Conservation (phyloP, 345 rosid species). For the Hibiscus syriacus region DNA sequence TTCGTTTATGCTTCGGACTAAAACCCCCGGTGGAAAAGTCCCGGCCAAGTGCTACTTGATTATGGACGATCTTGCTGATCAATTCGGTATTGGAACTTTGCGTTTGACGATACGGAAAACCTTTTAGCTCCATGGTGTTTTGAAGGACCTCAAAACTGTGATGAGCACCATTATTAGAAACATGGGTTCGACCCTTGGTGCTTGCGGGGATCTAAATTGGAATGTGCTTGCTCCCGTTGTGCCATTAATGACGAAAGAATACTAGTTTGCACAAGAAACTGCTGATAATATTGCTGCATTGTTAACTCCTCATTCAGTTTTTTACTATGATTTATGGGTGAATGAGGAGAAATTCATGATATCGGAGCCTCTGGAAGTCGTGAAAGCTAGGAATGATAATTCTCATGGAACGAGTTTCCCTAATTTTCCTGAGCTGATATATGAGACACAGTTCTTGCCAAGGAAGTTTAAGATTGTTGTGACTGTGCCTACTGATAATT, state of each 20-base stretch:
- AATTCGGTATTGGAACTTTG: constrained; percentile 91
- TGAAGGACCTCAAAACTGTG: constrained; percentile 86
- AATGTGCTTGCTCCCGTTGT: constrained; percentile 97
- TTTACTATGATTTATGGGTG: constrained; percentile 98
- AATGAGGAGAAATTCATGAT: constrained; percentile 86
- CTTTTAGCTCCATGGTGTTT: constrained; percentile 93
- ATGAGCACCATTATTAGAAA: constrained; percentile 74
- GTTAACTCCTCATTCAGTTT: constrained; percentile 90
- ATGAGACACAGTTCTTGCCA: constrained; percentile 96
- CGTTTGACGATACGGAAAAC: constrained; percentile 96
- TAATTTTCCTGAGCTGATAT: constrained; percentile 90
- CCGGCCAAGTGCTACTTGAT: constrained; percentile 70
- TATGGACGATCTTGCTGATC: constrained; percentile 97
- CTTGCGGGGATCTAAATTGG: constrained; percentile 95
- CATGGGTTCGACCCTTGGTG: constrained; percentile 97
- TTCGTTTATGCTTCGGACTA: constrained; percentile 96
- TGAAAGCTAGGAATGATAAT: constrained; percentile 85
- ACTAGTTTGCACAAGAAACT: constrained; percentile 73
- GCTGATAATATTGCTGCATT: constrained; percentile 90
- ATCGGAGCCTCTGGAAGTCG: constrained; percentile 90
- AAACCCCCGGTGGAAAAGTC: constrained; percentile 90
- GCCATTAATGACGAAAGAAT: constrained; percentile 63
- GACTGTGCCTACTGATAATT: constrained; percentile 89
- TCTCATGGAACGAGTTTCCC: constrained; percentile 93
- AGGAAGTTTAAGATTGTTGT: too few species aligned